Percentiles rank a stretch among this genome's conserved stretches.
Evolutionary conservation across 2,329 filamentous ascomycete species (phyloP).

Genomic region (Pseudohalonectria lignicola): DNA sequence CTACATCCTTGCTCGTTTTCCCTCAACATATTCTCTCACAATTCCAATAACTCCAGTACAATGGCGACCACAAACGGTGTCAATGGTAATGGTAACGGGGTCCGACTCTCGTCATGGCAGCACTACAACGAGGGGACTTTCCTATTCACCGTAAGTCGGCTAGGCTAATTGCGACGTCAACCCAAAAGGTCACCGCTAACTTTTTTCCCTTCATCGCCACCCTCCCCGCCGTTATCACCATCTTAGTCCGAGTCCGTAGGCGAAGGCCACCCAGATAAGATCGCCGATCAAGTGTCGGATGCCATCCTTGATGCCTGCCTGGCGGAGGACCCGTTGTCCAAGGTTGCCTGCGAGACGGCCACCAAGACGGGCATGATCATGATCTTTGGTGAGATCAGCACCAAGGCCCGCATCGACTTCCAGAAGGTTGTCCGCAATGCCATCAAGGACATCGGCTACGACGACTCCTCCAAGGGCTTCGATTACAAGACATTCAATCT

Average conservation of each 20-base stretch:
- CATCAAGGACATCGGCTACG: conserved; percentile 98
- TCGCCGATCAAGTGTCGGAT: conserved; percentile 96
- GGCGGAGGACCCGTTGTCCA: conserved; percentile 88
- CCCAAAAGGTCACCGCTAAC: too few species aligned
- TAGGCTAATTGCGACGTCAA: too few species aligned
- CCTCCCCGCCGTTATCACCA: too few species aligned
- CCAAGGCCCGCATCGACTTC: conserved; percentile 92
- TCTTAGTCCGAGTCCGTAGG: conserved; percentile 71
- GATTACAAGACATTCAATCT: conserved; percentile 99
- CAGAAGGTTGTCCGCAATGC: conserved; percentile 90
- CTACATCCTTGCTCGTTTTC: too few species aligned
- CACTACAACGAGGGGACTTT: conserved; percentile 59
- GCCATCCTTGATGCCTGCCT: conserved; percentile 98
- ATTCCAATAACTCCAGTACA: conserved; percentile 4
- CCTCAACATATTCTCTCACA: too few species aligned
- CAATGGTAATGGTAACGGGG: conserved; percentile 11
- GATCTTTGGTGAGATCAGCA: conserved; percentile 98
- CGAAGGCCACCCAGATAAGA: conserved; percentile 92
- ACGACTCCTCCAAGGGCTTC: conserved; percentile 94
- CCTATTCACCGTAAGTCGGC: conserved; percentile 65
- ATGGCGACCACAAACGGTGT: conserved; percentile 27
- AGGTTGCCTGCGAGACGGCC: conserved; percentile 97
- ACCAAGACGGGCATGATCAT: conserved; percentile 99
- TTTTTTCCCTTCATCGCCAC: too few species aligned
- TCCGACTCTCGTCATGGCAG: conserved; percentile 20